Base-by-base conservation (phyloP, 202 grass and related monocot genomes). In the Dendrocalamus latiflorus region DNA sequence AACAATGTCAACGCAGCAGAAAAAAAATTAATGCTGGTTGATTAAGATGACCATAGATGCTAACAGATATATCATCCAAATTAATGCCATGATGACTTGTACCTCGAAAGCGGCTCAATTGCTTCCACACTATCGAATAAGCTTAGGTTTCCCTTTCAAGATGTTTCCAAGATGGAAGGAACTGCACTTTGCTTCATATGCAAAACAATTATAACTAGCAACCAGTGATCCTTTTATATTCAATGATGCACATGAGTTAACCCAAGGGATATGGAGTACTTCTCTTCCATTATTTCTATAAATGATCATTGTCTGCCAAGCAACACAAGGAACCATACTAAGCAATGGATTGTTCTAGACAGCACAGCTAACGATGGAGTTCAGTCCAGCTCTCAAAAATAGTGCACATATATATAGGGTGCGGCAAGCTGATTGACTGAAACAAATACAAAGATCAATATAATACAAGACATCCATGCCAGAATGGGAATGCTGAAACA, bases 1-100 rank as follows among this genome's bases (percentile, higher is more conserved):
- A 67, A 51, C 42, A 68, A 78, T 47, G 61, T 70, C 84, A 79
- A 83, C 74, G 38, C 17, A 53, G 6, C 8, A 22, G 42, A 24
- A 69, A 53, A n/a, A 69, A 69, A 24, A 26, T 2, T 3, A 16
- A 20, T 58, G 24, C 3, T 15, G 28, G 8, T 45, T 5, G 17
- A 45, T 71, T 44, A n/a, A 16, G 54, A 59, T 41, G 22, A 3
- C 12, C 48, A 6, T 17, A 44, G 1, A 21, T 25, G 21, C 11
- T 44, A 45, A 44, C 8, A 12, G 18, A 67, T 26, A 21, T 56
- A 22, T 56, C n/a, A 1, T 51, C 42, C 41, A 70, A 28, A 48
- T 16, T 26, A 9, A 30, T 10, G 45, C 13, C 14, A 6, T 15
- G 18, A 36, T 30, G 47, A 57, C 1, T 9, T 57, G 18, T 57